A percentile compares a stretch with the other conserved stretches of the same genome.
Evolutionary conservation across 139 green algal species (phyloP).

Genomic region (Desmodesmus armatus): DNA sequence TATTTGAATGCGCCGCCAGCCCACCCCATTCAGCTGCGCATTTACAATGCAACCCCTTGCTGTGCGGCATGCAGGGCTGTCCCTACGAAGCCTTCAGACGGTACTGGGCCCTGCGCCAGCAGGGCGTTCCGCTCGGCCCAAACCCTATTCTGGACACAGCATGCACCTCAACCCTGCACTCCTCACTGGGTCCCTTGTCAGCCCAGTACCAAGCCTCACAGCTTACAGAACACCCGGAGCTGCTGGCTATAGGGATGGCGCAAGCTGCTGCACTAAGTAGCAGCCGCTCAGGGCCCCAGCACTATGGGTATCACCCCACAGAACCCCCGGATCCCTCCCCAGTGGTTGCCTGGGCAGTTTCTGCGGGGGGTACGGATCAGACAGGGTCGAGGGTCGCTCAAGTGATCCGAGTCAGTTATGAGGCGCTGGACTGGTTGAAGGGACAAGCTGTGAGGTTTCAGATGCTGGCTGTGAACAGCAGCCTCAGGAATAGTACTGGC

Average conservation of each 20-base stretch:
- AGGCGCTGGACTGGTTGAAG: slow-evolving; percentile 39
- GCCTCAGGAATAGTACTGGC: background rate
- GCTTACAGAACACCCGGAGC: background rate
- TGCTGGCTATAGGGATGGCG: slow-evolving; percentile 13
- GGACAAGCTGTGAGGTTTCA: slow-evolving; percentile 35
- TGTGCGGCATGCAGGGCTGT: slow-evolving; percentile 7
- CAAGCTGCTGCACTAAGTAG: background rate
- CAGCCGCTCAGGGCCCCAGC: too few species aligned
- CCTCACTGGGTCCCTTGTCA: background rate
- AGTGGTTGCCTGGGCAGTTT: slow-evolving; percentile 1
- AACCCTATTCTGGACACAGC: slow-evolving; percentile 14
- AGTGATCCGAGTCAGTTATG: slow-evolving; percentile 44
- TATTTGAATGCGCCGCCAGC: background rate
- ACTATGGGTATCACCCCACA: too few species aligned
- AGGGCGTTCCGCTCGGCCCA: slow-evolving; percentile 38
- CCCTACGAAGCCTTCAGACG: slow-evolving; percentile 24
- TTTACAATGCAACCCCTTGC: background rate
- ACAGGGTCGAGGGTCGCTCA: background rate
- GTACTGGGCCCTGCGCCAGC: slow-evolving; percentile 32
- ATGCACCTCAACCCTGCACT: background rate
- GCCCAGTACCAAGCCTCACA: background rate
- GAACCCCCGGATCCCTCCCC: background rate
- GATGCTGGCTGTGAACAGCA: background rate
- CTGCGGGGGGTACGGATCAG: slow-evolving; percentile 29
- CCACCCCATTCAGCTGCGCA: background rate